Percentiles rank a stretch among this genome's conserved stretches.
phyloP scores from a whole-genome alignment of 176 grass and related monocot genomes.

The Aegilops longissima region DNA sequence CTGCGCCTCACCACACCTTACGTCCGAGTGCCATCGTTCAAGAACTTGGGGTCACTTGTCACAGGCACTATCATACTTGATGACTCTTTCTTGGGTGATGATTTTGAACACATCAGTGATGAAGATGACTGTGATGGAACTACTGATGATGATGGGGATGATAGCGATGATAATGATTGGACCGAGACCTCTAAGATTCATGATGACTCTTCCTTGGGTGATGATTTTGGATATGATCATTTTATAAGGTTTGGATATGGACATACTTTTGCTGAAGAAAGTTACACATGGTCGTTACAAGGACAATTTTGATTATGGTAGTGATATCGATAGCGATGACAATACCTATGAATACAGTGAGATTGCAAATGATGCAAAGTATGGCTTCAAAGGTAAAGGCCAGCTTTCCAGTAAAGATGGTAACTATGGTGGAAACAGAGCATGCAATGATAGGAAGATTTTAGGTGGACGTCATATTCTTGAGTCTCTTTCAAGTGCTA shows the following conservation, averaged over 20 bases:
- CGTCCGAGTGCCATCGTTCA: conserved; percentile 8
- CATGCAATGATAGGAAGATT: neutral
- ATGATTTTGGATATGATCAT: neutral
- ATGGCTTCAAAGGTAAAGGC: neutral
- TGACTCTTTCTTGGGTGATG: conserved; percentile 12
- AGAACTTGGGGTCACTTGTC: conserved; percentile 4
- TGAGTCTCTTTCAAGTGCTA: neutral
- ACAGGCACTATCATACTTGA: conserved; percentile 30
- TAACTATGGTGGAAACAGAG: neutral
- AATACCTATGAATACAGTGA: conserved; percentile 25
- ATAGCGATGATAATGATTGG: neutral
- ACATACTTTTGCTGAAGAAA: neutral
- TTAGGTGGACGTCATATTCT: neutral
- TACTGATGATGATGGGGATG: neutral
- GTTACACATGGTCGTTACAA: neutral
- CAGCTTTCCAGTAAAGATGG: neutral
- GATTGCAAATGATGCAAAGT: conserved; percentile 30
- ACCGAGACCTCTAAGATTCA: neutral
- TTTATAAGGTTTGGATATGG: neutral
- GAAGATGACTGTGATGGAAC: conserved; percentile 16
- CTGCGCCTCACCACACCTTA: neutral
- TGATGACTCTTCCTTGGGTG: neutral
- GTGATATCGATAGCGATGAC: conserved; percentile 29
- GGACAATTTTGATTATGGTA: conserved; percentile 9
- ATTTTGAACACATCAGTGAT: conserved; percentile 13